Evolutionary conservation across 805 yeast genomes (phyloP).

Genomic region (Candida coquimbonensis): DNA sequence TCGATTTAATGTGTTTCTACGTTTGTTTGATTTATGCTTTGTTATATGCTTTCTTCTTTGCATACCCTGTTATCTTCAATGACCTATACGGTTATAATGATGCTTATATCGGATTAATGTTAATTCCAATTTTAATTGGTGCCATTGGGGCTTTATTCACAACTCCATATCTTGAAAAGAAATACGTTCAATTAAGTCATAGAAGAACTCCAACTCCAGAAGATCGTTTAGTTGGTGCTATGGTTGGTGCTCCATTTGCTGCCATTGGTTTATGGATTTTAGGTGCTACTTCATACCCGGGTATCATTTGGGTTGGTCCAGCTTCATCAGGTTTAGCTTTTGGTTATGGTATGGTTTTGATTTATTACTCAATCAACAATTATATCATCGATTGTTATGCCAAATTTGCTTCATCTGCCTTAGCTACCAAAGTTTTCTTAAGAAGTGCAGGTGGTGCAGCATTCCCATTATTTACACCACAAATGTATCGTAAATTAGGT

Average conservation of each 20-base stretch:
- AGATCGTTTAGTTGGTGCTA: slow-evolving; percentile 73
- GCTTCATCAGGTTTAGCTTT: slow-evolving; percentile 72
- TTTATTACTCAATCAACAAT: slow-evolving; percentile 71
- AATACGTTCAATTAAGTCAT: slow-evolving; percentile 45
- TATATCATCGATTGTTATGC: slow-evolving; percentile 89
- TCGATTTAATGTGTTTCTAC: slow-evolving; percentile 76
- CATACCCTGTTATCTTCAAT: slow-evolving; percentile 83
- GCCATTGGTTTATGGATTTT: slow-evolving; percentile 72
- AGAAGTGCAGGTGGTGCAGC: slow-evolving; percentile 86
- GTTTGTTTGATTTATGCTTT: slow-evolving; percentile 88
- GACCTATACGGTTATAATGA: slow-evolving; percentile 73
- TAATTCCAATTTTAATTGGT: slow-evolving; percentile 85
- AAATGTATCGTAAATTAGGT: slow-evolving; percentile 70
- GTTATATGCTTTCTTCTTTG: slow-evolving; percentile 89
- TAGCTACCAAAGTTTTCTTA: slow-evolving; percentile 75
- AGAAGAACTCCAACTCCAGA: slow-evolving; percentile 66
- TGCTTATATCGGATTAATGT: slow-evolving; percentile 77
- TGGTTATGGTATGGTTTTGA: slow-evolving; percentile 71
- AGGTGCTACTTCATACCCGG: slow-evolving; percentile 71
- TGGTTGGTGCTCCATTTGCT: slow-evolving; percentile 79
- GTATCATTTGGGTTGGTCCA: slow-evolving; percentile 74
- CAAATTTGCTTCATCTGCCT: slow-evolving; percentile 71
- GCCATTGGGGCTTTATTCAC: slow-evolving; percentile 65
- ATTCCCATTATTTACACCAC: slow-evolving; percentile 74
- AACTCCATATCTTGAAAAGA: slow-evolving; percentile 68